Percentiles rank a stretch among this genome's conserved stretches.
Conservation (phyloP, 495 filamentous ascomycete species). For the Corynascus novoguineensis region DNA sequence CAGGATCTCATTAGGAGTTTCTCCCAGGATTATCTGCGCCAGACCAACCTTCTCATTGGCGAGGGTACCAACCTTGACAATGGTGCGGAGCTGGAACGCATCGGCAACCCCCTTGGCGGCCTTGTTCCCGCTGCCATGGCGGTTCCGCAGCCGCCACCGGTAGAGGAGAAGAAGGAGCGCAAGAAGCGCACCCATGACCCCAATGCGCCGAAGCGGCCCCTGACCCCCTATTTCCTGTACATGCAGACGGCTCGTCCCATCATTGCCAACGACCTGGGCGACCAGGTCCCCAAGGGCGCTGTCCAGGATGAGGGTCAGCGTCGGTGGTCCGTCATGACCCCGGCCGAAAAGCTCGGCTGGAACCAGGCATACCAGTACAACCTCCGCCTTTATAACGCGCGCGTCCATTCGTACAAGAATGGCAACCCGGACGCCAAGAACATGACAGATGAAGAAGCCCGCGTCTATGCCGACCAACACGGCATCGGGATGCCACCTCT, state of each 20-base stretch:
- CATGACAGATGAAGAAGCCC: conserved; percentile 55
- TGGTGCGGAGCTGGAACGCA: conserved; percentile 46
- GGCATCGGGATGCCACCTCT: conserved; percentile 41
- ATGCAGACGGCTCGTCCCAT: conserved; percentile 73
- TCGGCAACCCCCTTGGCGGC: conserved; percentile 40
- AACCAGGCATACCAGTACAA: conserved; percentile 71
- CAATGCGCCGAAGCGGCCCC: conserved; percentile 86
- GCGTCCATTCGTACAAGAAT: conserved; percentile 67
- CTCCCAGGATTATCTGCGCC: conserved; percentile 72
- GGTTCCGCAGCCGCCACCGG: conserved; percentile 35
- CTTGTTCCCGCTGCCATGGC: conserved; percentile 33
- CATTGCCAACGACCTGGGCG: conserved; percentile 71
- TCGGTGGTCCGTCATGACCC: conserved; percentile 72
- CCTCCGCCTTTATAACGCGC: conserved; percentile 64
- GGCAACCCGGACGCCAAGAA: conserved; percentile 58
- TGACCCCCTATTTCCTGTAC: conserved; percentile 93
- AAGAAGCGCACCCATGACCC: conserved; percentile 87
- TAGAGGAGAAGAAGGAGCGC: conserved; percentile 70
- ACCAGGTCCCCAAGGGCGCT: conserved; percentile 64
- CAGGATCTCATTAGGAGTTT: conserved; percentile 68
- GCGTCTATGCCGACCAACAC: conserved; percentile 51
- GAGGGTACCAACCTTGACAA: conserved; percentile 49
- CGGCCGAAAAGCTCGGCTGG: conserved; percentile 68
- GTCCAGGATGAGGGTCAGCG: conserved; percentile 75
- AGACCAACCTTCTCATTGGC: conserved; percentile 71